Base-by-base conservation (phyloP, 2,329 filamentous ascomycete species). In the Aspergillus sp. region DNA sequence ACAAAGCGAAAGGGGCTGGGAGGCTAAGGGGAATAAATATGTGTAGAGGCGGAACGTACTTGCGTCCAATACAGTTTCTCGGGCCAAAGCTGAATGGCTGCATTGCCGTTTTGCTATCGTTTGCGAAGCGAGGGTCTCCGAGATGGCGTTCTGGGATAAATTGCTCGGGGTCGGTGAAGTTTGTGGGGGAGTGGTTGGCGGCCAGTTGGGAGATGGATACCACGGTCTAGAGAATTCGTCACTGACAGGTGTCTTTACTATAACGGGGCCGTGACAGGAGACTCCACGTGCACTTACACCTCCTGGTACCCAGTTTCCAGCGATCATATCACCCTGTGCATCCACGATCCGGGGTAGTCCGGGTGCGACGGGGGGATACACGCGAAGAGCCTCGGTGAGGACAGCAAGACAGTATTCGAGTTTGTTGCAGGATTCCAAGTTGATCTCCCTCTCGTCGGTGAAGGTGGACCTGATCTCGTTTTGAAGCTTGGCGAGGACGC, bases 361-460 rank as follows among this genome's bases (percentile, higher is more conserved):
- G 19, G 74, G 72, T 4, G 79, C 75, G 3, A 82, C 77, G 0
- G 81, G 80, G 1, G 81, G 80, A 65, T 80, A 80, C 57, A 81
- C 76, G 8, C 82, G 73, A 3, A 83, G 69, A 1, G 74, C 78
- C 69, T 84, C 82, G 55, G 80, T 76, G 13, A 83, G 71, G 59
- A 78, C 79, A 4, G 80, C 80, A 46, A 78, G 73, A 61, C 82
- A 71, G 63, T 82, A 84, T 19, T 61, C 58, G 41, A 72, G 47
- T 55, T 56, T 47, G 11, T 28, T 57, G 2, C 64, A 45, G 3
- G 53, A 30, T 3, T 22, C 31, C 22, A 66, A 41, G 8, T 62
- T 56, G n/a, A 68, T 68, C 4, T 68, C 63, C 0, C n/a, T 17
- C 17, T 66, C 60, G 2, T 54, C 22, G 15, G 60, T 15, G n/a